Percentiles rank a stretch among this genome's conserved stretches.
These are phyloP conservation scores for Huntiella decipiens DNA, from an alignment of 2,329 filamentous ascomycete species.

Conservation along the genomic window DNA sequence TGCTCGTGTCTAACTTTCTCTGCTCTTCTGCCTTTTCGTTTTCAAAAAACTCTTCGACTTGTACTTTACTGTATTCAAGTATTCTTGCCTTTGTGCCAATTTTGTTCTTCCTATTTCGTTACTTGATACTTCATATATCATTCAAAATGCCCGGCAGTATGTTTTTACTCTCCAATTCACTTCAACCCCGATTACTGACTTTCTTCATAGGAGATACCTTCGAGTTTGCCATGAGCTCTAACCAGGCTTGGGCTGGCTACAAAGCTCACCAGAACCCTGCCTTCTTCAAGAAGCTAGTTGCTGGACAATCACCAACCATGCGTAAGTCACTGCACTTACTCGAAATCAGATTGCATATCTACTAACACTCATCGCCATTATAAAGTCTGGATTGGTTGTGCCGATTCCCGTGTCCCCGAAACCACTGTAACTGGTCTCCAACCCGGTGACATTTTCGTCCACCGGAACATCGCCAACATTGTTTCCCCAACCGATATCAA, in stretches of 20 bases:
- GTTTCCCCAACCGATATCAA: conserved; percentile 57
- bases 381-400: conserved; percentile 67
- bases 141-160: conserved; percentile 3
- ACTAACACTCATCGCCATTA: not conserved
- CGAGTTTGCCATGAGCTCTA: conserved; percentile 44
- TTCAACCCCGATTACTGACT: not conserved
- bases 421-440: conserved; percentile 61
- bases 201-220: conserved; percentile 32
- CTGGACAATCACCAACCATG: conserved; percentile 46
- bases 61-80: not conserved
- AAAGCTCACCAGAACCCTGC: conserved; percentile 46
- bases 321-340: conserved; percentile 22
- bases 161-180: not conserved
- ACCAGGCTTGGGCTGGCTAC: conserved; percentile 51
- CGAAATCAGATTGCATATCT: not conserved
- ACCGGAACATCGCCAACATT: conserved; percentile 82
- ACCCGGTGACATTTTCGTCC: conserved; percentile 72
- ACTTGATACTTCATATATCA: too few species aligned
- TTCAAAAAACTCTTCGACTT: not conserved
- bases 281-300: conserved; percentile 49
- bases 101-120: not conserved
- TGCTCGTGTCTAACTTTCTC: too few species aligned
- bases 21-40: not conserved
- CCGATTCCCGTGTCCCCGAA: conserved; percentile 69
- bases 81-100: not conserved